Conservation (phyloP, 306 rosid species). For the Pterocarpus santalinus region DNA sequence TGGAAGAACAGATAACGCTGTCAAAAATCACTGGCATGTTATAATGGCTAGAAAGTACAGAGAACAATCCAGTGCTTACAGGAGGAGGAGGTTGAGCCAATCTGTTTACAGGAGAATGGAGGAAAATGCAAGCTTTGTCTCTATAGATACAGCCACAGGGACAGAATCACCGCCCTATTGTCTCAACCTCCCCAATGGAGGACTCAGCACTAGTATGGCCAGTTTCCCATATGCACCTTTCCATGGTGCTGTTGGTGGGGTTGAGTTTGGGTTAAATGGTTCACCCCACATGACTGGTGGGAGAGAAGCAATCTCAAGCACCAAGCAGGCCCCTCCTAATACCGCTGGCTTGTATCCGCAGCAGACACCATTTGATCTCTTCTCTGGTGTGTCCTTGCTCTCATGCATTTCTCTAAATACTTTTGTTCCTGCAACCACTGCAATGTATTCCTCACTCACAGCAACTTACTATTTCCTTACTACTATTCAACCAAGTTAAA, state of each 20-base stretch:
- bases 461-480: not conserved
- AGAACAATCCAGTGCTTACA: constrained; percentile 88
- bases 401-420: not conserved
- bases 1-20: constrained; percentile 97
- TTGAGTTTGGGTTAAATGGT: constrained; percentile 53
- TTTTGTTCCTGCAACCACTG: not conserved
- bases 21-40: constrained; percentile 99
- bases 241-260: constrained; percentile 50
- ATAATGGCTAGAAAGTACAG: constrained; percentile 95
- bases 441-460: no score
- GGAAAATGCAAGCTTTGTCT: constrained; percentile 53
- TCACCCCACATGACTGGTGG: constrained; percentile 53
- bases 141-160: constrained; percentile 44
- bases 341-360: constrained; percentile 50
- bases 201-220: constrained; percentile 18
- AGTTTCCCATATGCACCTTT: constrained; percentile 56
- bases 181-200: constrained; percentile 48
- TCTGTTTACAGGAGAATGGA: constrained; percentile 71
- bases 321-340: constrained; percentile 43
- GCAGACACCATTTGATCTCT: constrained; percentile 62
- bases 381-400: constrained; percentile 57
- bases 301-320: constrained; percentile 56
- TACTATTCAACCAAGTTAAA: constrained; percentile 20
- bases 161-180: constrained; percentile 45
- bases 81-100: constrained; percentile 83